Percentiles rank a stretch among this genome's conserved stretches.
phyloP scores from a whole-genome alignment of 192 early-diverging fungal species.

The Coemansia sp. region DNA sequence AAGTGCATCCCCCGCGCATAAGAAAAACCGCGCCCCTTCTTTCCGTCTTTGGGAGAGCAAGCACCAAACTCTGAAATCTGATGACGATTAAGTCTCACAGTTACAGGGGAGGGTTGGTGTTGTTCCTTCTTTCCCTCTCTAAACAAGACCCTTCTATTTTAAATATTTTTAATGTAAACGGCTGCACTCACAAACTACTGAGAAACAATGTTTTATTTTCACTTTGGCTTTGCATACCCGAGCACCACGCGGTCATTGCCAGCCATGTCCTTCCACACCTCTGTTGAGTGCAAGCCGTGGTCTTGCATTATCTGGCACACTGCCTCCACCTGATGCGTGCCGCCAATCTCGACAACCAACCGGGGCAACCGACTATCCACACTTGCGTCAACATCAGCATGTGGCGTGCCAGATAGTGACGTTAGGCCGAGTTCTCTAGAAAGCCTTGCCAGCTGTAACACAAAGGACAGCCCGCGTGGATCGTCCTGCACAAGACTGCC shows the following conservation, averaged over 20 bases:
- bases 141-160: background rate
- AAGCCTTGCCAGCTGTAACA: conserved; percentile 29
- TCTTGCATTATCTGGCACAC: conserved; percentile 52
- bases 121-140: background rate
- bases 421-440: conserved; percentile 17
- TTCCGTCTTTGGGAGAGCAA: no score
- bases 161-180: conserved; percentile 3
- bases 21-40: background rate
- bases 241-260: conserved; percentile 66
- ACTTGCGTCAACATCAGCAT: background rate
- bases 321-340: conserved; percentile 61
- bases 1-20: conserved; percentile 36
- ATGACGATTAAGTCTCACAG: background rate
- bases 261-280: conserved; percentile 80
- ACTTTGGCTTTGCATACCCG: conserved; percentile 34
- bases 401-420: background rate
- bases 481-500: conserved; percentile 6
- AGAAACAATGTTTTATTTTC: no score
- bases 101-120: background rate
- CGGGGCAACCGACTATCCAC: conserved; percentile 54
- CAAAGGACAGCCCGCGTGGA: conserved; percentile 25
- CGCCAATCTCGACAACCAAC: conserved; percentile 83
- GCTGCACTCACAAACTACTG: background rate
- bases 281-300: conserved; percentile 57
- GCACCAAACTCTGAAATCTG: no score